These are phyloP conservation scores for Eucalyptus cloeziana DNA, from an alignment of 345 rosid species.

Conservation along the genomic window DNA sequence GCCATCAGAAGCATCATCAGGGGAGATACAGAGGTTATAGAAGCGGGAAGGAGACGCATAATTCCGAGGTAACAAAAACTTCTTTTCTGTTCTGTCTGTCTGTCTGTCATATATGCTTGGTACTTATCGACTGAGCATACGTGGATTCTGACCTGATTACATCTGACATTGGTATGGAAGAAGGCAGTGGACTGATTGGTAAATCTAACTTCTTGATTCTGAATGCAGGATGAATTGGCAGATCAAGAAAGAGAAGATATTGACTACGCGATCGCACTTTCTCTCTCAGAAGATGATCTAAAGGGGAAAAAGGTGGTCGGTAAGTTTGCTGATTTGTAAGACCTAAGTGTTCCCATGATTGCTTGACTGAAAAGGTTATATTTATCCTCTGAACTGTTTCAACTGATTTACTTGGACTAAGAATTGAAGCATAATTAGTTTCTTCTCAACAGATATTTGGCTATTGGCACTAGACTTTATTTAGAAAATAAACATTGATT, in stretches of 20 bases:
- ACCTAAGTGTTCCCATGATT: not conserved
- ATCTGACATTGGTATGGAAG: not conserved
- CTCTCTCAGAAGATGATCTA: constrained; percentile 59
- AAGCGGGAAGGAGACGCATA: constrained; percentile 35
- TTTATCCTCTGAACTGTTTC: not conserved
- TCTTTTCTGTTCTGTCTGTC: not conserved
- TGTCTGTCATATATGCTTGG: not conserved
- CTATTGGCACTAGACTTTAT: not conserved
- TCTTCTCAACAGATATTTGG: not conserved
- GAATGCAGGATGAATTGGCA: constrained; percentile 60
- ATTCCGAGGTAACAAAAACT: constrained; percentile 38
- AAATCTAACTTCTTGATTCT: not conserved
- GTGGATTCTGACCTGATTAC: not conserved
- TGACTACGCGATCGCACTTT: constrained; percentile 72
- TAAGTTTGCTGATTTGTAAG: constrained; percentile 10
- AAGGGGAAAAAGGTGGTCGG: constrained; percentile 77
- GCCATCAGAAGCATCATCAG: constrained; percentile 34
- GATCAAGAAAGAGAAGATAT: constrained; percentile 76
- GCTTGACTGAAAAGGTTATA: not conserved
- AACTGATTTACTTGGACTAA: not conserved
- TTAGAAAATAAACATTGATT: not conserved
- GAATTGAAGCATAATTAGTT: not conserved
- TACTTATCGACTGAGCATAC: not conserved
- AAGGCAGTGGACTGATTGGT: not conserved
- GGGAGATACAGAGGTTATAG: constrained; percentile 34